Evolutionary conservation across 108 stramenopile genomes (phyloP).

Genomic region (Aurantiochytrium sp.): DNA sequence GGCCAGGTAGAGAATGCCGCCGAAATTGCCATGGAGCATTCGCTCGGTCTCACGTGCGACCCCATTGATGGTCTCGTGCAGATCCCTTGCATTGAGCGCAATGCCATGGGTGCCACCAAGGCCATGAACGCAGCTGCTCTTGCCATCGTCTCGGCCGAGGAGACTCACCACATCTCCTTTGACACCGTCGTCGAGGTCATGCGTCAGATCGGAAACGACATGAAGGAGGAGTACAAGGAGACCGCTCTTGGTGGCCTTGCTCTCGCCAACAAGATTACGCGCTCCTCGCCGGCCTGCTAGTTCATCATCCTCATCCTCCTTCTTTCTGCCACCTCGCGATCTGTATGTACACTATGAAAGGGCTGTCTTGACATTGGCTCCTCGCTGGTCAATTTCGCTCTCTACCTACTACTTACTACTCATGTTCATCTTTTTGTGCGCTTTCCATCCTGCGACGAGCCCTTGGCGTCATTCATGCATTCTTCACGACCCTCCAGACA

Average conservation of each 20-base stretch:
- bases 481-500: no score
- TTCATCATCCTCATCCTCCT: not conserved
- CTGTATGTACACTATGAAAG: no score
- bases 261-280: constrained; percentile 8
- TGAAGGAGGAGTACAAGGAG: constrained; percentile 22
- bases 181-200: constrained; percentile 12
- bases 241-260: constrained; percentile 11
- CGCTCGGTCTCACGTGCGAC: not conserved
- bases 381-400: no score
- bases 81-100: constrained; percentile 14
- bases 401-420: no score
- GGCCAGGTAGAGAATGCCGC: constrained; percentile 11
- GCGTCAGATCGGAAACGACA: not conserved
- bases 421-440: no score
- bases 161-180: not conserved
- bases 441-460: no score
- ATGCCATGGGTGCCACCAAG: constrained; percentile 17
- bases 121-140: constrained; percentile 1
- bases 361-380: no score
- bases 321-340: no score
- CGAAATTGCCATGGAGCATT: constrained; percentile 17
- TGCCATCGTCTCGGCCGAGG: not conserved
- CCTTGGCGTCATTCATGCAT: no score
- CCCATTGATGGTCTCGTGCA: constrained; percentile 13
- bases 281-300: not conserved